Evolutionary conservation across 352 stramenopile genomes (phyloP), one percentile per base, ranked within the genome.

Genomic region (Globisporangium yorkense): DNA sequence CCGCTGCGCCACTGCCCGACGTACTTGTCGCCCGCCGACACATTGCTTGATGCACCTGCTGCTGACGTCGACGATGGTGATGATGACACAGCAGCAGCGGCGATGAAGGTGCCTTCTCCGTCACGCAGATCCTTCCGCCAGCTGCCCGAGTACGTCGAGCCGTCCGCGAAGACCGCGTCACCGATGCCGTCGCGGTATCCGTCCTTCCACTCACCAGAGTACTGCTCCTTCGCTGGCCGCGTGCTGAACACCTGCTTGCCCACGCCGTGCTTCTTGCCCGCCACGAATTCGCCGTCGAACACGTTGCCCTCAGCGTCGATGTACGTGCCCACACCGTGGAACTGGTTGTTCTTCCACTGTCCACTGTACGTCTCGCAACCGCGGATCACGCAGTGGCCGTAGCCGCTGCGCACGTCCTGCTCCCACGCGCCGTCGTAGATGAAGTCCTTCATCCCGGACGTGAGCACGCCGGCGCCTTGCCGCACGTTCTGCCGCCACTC

Each of bases 361-460:
- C 87, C 87, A 24, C 71, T 90, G 57, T 89, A 92, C 12, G 77
- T 88, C 63, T 92, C 82, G 21, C 78, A 80, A 13, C 74, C 75
- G 13, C 82, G 76, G 46, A 94, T 87, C 49, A 90, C 77, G 41
- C 84, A 94, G 56, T 89, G 77, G 20, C 84, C 84, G 37, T 87
- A 84, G 2, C 84, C 84, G 27, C 54, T 68, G 5, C 84, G 80
- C n/a, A 76, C 51, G 27, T 88, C 76, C 13, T 72, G 56, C 2
- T 73, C 64, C 84, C 84, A 94, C 13, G 72, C 57, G n/a, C 84
- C 84, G 49, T 94, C 84, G 61, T 89, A 94, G 52, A 94, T 84
- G 52, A 91, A 94, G 53, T 89, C 78, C 45, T 87, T 85, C 21
- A 75, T 76, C 0, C 80, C 84, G 0, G 77, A 89, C 0, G 76